Evolutionary conservation across 2,329 filamentous ascomycete genomes (phyloP).

Genomic region (Pseudocercospora pini-densiflorae): DNA sequence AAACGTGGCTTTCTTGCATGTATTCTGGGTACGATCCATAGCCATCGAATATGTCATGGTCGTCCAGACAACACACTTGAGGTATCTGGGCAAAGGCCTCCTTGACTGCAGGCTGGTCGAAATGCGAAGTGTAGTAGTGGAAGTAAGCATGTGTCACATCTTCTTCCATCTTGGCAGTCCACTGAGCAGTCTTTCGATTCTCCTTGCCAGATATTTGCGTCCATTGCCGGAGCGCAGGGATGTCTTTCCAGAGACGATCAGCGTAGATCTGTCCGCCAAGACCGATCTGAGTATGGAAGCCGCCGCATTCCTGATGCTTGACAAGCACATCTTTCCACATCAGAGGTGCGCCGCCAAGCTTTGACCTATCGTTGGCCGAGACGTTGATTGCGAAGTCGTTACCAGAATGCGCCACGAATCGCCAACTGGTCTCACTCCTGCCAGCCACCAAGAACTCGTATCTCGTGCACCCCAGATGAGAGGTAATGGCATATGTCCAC

Average conservation of each 20-base stretch:
- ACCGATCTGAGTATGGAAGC: slow-evolving; percentile 92
- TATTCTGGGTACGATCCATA: slow-evolving; percentile 97
- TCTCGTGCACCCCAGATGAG: slow-evolving; percentile 93
- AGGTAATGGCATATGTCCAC: slow-evolving; percentile 99
- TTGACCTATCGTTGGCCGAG: slow-evolving; percentile 80
- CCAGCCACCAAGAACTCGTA: slow-evolving; percentile 97
- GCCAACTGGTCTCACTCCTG: slow-evolving; percentile 87
- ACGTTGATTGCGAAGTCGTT: slow-evolving; percentile 94
- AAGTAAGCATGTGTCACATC: slow-evolving; percentile 97
- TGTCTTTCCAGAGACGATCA: slow-evolving; percentile 94
- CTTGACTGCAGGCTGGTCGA: slow-evolving; percentile 91
- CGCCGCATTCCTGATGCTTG: slow-evolving; percentile 94
- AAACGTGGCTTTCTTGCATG: slow-evolving; percentile 97
- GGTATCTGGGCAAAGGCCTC: slow-evolving; percentile 98
- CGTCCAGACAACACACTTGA: slow-evolving; percentile 88
- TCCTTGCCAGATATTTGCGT: slow-evolving; percentile 91
- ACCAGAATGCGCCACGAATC: slow-evolving; percentile 92
- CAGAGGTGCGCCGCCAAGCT: slow-evolving; percentile 84
- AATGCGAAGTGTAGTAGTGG: slow-evolving; percentile 98
- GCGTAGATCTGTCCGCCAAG: slow-evolving; percentile 95
- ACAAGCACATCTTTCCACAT: slow-evolving; percentile 99
- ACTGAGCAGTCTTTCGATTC: slow-evolving; percentile 83
- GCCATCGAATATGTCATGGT: slow-evolving; percentile 98
- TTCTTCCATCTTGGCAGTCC: slow-evolving; percentile 94
- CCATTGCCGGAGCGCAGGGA: slow-evolving; percentile 93